phyloP scores from a whole-genome alignment of 73 alveolate species.

The Tetrahymena thermophila region DNA sequence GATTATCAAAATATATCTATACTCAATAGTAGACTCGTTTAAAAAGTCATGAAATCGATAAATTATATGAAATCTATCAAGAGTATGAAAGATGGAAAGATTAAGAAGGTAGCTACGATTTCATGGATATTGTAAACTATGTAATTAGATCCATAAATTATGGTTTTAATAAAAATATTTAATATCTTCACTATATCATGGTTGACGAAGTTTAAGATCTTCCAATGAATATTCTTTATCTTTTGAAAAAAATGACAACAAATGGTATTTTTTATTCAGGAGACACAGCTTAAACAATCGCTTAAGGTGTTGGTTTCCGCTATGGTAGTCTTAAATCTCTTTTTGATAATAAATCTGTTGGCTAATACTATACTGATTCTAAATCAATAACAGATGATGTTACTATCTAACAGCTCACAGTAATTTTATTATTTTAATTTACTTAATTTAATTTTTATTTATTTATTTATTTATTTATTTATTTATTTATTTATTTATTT shows the following conservation, averaged over 20 bases:
- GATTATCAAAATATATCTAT: background rate
- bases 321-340: constrained; percentile 54
- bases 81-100: constrained; percentile 71
- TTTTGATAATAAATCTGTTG: background rate
- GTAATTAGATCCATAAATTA: constrained; percentile 5
- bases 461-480: background rate
- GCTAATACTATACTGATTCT: background rate
- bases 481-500: background rate
- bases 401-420: constrained; percentile 45
- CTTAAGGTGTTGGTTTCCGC: constrained; percentile 78
- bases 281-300: constrained; percentile 81
- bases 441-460: no score
- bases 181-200: constrained; percentile 49
- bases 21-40: constrained; percentile 27
- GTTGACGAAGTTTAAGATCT: constrained; percentile 79
- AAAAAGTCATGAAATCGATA: constrained; percentile 10
- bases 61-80: constrained; percentile 42
- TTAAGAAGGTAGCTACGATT: constrained; percentile 50
- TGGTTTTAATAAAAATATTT: constrained; percentile 7
- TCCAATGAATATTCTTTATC: constrained; percentile 47
- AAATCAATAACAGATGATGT: constrained; percentile 38
- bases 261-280: constrained; percentile 60
- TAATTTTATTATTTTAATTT: background rate
- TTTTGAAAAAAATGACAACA: constrained; percentile 36
- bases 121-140: constrained; percentile 68